phyloP scores from a whole-genome alignment of 805 yeast genomes.

The Scheffersomyces lignosus region DNA sequence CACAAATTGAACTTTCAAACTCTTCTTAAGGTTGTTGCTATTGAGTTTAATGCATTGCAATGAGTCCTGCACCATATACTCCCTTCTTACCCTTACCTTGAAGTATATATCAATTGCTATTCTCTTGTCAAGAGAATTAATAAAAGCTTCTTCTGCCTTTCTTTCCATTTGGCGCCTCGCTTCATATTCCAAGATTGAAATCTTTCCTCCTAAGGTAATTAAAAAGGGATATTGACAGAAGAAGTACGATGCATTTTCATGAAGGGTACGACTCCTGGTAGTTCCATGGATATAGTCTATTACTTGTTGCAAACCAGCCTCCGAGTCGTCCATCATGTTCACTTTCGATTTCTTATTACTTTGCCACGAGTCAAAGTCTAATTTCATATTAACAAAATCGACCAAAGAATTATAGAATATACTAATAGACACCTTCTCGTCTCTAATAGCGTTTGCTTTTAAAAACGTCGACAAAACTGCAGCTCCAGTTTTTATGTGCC shows the following conservation, averaged over 20 bases:
- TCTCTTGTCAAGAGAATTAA: constrained; percentile 65
- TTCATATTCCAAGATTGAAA: constrained; percentile 77
- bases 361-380: constrained; percentile 88
- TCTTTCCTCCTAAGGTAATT: constrained; percentile 78
- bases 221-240: constrained; percentile 86
- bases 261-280: constrained; percentile 16
- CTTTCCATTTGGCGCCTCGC: constrained; percentile 79
- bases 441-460: constrained; percentile 48
- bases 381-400: constrained; percentile 72
- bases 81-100: constrained; percentile 67
- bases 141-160: constrained; percentile 86
- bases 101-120: constrained; percentile 66
- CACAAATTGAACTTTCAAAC: constrained; percentile 74
- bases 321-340: constrained; percentile 3
- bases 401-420: constrained; percentile 76
- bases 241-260: constrained; percentile 40
- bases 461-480: constrained; percentile 55
- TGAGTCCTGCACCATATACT: constrained; percentile 71
- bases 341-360: constrained; percentile 27
- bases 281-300: constrained; percentile 51
- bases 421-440: constrained; percentile 29
- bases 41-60: constrained; percentile 58
- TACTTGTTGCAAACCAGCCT: constrained; percentile 32
- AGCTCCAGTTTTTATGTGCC: constrained; percentile 76
- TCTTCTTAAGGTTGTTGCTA: constrained; percentile 64